A percentile compares a stretch with the other conserved stretches of the same genome.
Evolutionary conservation across 148 eudicot genomes (phyloP).

Genomic region (Dysphania ambrosioides): DNA sequence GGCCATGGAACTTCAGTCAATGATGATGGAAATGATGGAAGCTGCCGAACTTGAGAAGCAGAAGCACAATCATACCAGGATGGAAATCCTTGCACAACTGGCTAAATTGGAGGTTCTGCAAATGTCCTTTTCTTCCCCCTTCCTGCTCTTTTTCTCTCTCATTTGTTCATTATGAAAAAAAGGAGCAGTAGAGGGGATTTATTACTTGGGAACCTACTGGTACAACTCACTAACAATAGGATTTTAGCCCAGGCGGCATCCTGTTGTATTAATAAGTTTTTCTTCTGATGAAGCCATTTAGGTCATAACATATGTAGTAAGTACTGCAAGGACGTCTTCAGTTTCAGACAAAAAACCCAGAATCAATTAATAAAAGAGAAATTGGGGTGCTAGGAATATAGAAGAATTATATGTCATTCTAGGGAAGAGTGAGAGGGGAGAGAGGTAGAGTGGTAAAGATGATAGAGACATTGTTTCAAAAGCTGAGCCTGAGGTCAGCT

Average conservation of each 20-base stretch:
- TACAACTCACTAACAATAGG: neutral
- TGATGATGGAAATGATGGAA: constrained; percentile 91
- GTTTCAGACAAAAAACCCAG: no score
- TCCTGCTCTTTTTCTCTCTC: neutral
- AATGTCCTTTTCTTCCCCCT: neutral
- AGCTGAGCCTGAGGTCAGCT: no score
- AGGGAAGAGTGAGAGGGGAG: no score
- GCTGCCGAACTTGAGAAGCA: constrained; percentile 92
- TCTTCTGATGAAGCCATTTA: no score
- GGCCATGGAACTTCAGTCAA: constrained; percentile 88
- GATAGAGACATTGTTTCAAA: no score
- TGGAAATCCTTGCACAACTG: constrained; percentile 76
- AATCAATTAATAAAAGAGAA: no score
- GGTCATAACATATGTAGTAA: no score
- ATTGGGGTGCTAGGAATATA: no score
- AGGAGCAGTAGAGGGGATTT: neutral
- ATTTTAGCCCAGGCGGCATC: neutral
- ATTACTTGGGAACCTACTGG: neutral
- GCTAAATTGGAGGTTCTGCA: constrained; percentile 79
- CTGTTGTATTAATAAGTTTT: neutral
- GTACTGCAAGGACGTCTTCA: no score
- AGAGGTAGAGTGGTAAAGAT: no score
- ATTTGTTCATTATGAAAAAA: neutral
- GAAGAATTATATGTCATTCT: no score
- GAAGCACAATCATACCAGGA: constrained; percentile 90